Evolutionary conservation across 208 protist genomes (phyloP).

Genomic region (Histomonas meleagridis): DNA sequence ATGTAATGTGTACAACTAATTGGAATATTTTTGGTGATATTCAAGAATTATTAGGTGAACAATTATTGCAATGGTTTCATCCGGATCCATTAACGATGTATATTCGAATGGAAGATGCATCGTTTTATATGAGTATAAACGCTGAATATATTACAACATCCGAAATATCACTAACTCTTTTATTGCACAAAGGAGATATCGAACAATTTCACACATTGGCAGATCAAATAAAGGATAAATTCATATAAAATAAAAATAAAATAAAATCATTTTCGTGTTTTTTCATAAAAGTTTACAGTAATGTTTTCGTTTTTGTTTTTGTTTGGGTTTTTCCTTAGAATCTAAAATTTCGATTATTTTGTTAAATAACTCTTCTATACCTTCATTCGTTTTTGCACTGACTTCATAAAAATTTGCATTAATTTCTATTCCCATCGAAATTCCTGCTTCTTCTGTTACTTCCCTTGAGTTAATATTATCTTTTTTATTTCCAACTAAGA

Average conservation of each 20-base stretch:
- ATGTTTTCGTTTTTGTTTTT: too few species aligned
- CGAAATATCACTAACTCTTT: not conserved
- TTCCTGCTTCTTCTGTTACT: not conserved
- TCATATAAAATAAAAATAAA: too few species aligned
- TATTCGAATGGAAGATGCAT: not conserved
- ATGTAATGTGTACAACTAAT: not conserved
- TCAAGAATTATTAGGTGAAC: not conserved
- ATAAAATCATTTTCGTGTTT: too few species aligned
- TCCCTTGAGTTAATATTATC: not conserved
- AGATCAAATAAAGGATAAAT: too few species aligned
- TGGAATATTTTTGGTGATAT: not conserved
- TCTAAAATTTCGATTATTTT: too few species aligned
- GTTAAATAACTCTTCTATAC: not conserved
- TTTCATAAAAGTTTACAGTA: too few species aligned
- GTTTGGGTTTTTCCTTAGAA: too few species aligned
- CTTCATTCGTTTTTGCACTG: not conserved
- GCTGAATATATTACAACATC: not conserved
- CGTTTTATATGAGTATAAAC: not conserved
- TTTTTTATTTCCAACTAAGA: not conserved
- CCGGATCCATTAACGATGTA: not conserved
- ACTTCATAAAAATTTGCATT: not conserved
- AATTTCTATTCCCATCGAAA: not conserved
- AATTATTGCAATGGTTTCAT: constrained; percentile 7
- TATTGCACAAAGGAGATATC: not conserved
- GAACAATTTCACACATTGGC: too few species aligned